Evolutionary conservation across 2,329 filamentous ascomycete species (phyloP), one percentile per base, ranked within the genome.

Genomic region (Ophiostoma tasmaniense): DNA sequence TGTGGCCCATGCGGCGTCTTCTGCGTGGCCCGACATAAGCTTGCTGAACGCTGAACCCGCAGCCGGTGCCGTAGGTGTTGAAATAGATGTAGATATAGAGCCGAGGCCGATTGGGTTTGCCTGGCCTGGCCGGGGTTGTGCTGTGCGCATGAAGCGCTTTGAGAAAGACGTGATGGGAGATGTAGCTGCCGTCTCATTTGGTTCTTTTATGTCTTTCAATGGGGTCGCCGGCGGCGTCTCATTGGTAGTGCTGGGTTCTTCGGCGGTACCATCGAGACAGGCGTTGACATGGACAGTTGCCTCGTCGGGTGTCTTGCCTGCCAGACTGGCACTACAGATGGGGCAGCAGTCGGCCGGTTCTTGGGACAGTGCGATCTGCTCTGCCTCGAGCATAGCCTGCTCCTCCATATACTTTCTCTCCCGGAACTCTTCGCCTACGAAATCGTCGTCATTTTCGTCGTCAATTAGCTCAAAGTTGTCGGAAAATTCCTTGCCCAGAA

Each of bases 11-110:
- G 95, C 95, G 1, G 88, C 84, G 76, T 96, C 90, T 80, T 99
- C 95, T 5, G 90, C 91, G 74, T 97, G 93, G 6, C 88, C 88
- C 7, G 93, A 91, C 95, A 99, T 99, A 70, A 99, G 83, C 76
- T 91, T 95, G 2, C 90, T 89, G 75, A 99, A 99, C 0, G 94
- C 95, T 3, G 93, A 96, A 25, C 81, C 81, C 59, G 80, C 71
- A 67, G 10, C 55, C 10, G 20, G 45, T 28, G 25, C 64, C 20
- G 55, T 33, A n/a, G 35, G 20, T 1, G 68, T 77, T 7, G 42
- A 45, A 7, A 17, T 45, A 45, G 42, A 45, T n/a, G 42, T 20
- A 45, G 42, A 17, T 20, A 17, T 70, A 20, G 59, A 17, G 70
- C 81, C 83, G 2, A 90, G 76, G 7, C 83, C 82, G 73, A 96